Base-by-base conservation (phyloP, 1,284 basidiomycete species). In the Tilletia indica region DNA sequence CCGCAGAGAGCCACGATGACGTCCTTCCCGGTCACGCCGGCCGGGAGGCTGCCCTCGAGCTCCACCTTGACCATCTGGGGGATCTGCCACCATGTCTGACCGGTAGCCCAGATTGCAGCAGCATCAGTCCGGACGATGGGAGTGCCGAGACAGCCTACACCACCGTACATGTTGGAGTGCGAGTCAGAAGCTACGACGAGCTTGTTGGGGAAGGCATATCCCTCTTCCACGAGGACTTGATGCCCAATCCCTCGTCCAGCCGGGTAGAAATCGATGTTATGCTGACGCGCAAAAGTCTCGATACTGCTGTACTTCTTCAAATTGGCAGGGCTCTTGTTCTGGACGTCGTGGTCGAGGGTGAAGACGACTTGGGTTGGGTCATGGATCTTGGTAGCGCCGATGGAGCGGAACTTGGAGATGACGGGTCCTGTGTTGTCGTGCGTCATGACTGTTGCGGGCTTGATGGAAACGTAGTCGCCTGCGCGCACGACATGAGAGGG, bases 41-140 rank as follows among this genome's bases (percentile, higher is more conserved):
- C 89, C 0, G 92, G 88, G 0, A 98, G 88, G 74, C 87, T 87
- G 14, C 96, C 96, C 73, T 88, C 90, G 56, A 99, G 87, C 82
- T 97, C 94, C 72, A 99, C 96, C 74, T 93, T 93, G 85, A 99
- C 89, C 88, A 97, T 94, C 9, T 94, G 90, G 5, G 96, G 96
- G 36, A 99, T 92, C 87, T 99, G 96, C 97, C 96, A 99, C 96
- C 96, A 99, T 3, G 97, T 99, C 86, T 94, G 94, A 56, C 96
- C 94, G 0, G 97, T 99, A 2, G 97, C 94, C 96, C 96, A 99
- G 21, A 99, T 90, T 1, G 96, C 95, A 0, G 93, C 93, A 21
- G 93, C 93, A 77, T 95, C 93, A 25, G 86, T 80, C 75, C 96
- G 77, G 9, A 86, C 86, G 34, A 99, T 97, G 1, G 96, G 94